Evolutionary conservation across 768 basidiomycete genomes (phyloP).

Genomic region (Rhodotorula paludigena): DNA sequence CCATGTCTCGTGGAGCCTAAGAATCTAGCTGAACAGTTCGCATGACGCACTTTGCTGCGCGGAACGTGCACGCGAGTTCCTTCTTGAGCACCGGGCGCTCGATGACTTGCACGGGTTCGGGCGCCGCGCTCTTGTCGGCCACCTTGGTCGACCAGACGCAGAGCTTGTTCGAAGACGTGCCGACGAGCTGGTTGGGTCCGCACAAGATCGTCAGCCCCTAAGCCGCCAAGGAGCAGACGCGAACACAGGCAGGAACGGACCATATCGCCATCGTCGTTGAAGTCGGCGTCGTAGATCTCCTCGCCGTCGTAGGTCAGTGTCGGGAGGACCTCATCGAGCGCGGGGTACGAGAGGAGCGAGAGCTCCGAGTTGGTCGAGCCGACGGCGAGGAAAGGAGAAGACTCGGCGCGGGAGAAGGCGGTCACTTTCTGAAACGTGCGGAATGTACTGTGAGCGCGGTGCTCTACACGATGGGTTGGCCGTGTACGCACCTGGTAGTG

Average conservation of each 20-base stretch:
- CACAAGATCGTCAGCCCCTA: too few species aligned
- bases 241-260: too few species aligned
- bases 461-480: not conserved
- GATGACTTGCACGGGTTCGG: slow-evolving; percentile 38
- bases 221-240: too few species aligned
- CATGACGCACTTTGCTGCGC: slow-evolving; percentile 36
- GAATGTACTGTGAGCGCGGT: not conserved
- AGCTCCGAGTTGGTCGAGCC: slow-evolving; percentile 51
- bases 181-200: slow-evolving; percentile 40
- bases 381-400: slow-evolving; percentile 55
- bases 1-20: too few species aligned
- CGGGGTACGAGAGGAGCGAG: slow-evolving; percentile 62
- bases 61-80: slow-evolving; percentile 37
- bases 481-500: slow-evolving; percentile 73
- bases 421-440: slow-evolving; percentile 78
- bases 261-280: slow-evolving; percentile 62
- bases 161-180: slow-evolving; percentile 32
- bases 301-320: slow-evolving; percentile 53
- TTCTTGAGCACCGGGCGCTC: slow-evolving; percentile 38
- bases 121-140: not conserved
- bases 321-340: slow-evolving; percentile 52
- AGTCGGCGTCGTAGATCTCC: slow-evolving; percentile 81
- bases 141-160: slow-evolving; percentile 29
- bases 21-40: not conserved
- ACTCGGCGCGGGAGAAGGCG: slow-evolving; percentile 59